Evolutionary conservation across 2,329 filamentous ascomycete species (phyloP).

Genomic region (Malbranchea zuffiana): DNA sequence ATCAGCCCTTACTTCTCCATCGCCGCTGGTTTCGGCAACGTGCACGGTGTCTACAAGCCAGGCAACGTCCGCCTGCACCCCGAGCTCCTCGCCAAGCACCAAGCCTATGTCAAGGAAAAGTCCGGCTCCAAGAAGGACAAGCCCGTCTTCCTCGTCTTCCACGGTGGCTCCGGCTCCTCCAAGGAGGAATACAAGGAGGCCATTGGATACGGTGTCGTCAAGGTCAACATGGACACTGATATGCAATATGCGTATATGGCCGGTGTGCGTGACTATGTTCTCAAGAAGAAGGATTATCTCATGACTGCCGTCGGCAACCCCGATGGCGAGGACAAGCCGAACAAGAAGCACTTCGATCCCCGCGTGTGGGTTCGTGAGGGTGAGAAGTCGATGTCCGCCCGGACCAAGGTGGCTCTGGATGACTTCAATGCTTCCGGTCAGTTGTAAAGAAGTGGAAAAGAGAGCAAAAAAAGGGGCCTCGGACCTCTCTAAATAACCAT

Average conservation of each 20-base stretch:
- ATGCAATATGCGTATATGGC: slow-evolving; percentile 88
- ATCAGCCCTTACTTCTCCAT: slow-evolving; percentile 97
- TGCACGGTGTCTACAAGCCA: slow-evolving; percentile 98
- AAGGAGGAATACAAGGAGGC: slow-evolving; percentile 85
- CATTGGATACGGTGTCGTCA: slow-evolving; percentile 89
- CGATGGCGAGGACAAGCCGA: slow-evolving; percentile 91
- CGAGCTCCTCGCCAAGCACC: slow-evolving; percentile 93
- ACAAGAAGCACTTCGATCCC: slow-evolving; percentile 93
- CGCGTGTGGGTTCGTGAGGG: slow-evolving; percentile 87
- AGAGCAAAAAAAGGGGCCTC: too few species aligned
- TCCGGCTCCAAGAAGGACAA: slow-evolving; percentile 61
- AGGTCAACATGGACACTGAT: slow-evolving; percentile 99
- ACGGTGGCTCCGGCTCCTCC: slow-evolving; percentile 85
- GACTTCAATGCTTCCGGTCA: slow-evolving; percentile 84
- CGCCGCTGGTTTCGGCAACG: slow-evolving; percentile 95
- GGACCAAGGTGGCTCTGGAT: slow-evolving; percentile 67
- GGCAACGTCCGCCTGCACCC: slow-evolving; percentile 96
- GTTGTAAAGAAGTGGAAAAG: too few species aligned
- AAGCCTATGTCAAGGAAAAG: slow-evolving; percentile 78
- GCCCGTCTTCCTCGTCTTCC: slow-evolving; percentile 99
- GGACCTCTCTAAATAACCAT: too few species aligned
- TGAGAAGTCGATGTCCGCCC: slow-evolving; percentile 88
- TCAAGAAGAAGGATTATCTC: slow-evolving; percentile 93
- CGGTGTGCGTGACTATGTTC: slow-evolving; percentile 89
- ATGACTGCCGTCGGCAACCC: slow-evolving; percentile 82